A percentile compares a stretch with the other conserved stretches of the same genome.
phyloP scores from a whole-genome alignment of 2,329 filamentous ascomycete species.

The Alternaria sp. region DNA sequence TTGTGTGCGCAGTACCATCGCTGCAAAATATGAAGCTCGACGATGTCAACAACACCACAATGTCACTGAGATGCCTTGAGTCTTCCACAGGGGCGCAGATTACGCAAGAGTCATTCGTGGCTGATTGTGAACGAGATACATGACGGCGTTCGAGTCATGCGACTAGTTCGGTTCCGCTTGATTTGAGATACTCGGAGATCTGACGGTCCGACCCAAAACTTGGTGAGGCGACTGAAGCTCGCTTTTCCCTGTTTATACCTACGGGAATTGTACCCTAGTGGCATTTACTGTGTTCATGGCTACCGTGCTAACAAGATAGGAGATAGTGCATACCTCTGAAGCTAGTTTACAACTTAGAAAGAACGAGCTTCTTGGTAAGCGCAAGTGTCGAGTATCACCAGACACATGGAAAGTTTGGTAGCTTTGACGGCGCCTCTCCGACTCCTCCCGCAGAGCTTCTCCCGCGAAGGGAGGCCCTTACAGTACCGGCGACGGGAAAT shows the following conservation, averaged over 20 bases:
- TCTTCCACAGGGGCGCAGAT: not conserved
- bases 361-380: not conserved
- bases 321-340: not conserved
- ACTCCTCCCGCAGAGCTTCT: constrained; percentile 17
- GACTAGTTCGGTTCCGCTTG: constrained; percentile 3
- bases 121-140: not conserved
- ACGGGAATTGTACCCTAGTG: not conserved
- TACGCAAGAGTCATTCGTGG: constrained; percentile 4
- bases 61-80: not conserved
- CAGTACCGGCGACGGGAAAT: constrained; percentile 4
- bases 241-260: not conserved
- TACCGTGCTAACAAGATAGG: not conserved
- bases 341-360: not conserved
- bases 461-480: constrained; percentile 21
- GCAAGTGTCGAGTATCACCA: constrained; percentile 7
- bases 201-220: constrained; percentile 12
- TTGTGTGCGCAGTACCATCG: not conserved
- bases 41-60: not conserved
- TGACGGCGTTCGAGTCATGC: constrained; percentile 7
- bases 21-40: constrained; percentile 8
- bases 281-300: not conserved
- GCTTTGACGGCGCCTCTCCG: constrained; percentile 14
- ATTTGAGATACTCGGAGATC: constrained; percentile 8
- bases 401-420: constrained; percentile 10
- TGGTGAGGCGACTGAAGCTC: constrained; percentile 1